These are phyloP conservation scores for Globisporangium heterothallicum DNA, from an alignment of 352 stramenopile genomes.

Conservation along the genomic window DNA sequence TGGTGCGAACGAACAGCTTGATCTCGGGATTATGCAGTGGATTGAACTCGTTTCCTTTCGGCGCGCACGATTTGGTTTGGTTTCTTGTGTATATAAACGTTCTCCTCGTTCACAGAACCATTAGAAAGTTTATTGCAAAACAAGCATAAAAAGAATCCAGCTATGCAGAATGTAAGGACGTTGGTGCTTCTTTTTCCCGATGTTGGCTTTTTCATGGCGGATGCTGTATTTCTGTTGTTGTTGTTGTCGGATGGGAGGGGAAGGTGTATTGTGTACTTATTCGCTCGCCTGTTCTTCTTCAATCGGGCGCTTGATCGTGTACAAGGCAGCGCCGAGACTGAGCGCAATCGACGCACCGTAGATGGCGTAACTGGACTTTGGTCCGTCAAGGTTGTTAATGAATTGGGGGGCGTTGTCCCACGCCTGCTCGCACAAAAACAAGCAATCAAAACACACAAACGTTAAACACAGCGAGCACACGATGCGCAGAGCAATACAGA, in stretches of 20 bases:
- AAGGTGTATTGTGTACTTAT: conserved; percentile 1
- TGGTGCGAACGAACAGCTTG: no score
- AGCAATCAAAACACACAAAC: background rate
- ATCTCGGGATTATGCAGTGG: no score
- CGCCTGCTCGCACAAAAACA: conserved; percentile 26
- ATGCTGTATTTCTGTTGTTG: conserved; percentile 1
- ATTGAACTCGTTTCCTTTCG: no score
- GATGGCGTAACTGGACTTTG: conserved; percentile 42
- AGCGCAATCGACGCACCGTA: conserved; percentile 42
- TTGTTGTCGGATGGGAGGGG: background rate
- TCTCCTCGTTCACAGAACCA: no score
- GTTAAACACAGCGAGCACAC: background rate
- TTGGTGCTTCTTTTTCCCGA: no score
- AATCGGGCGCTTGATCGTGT: conserved; percentile 44
- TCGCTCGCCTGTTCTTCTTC: conserved; percentile 13
- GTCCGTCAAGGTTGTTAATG: conserved; percentile 64
- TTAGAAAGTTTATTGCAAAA: no score
- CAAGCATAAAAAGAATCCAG: no score
- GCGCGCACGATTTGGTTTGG: no score
- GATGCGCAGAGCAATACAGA: background rate
- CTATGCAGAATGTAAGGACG: no score
- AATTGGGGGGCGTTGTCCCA: conserved; percentile 90
- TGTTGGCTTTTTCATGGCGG: no score
- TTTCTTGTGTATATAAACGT: no score
- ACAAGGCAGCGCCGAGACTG: conserved; percentile 33